Evolutionary conservation across 129 eudicot genomes (phyloP).

Genomic region (Chrysanthemum lavandulifolium): DNA sequence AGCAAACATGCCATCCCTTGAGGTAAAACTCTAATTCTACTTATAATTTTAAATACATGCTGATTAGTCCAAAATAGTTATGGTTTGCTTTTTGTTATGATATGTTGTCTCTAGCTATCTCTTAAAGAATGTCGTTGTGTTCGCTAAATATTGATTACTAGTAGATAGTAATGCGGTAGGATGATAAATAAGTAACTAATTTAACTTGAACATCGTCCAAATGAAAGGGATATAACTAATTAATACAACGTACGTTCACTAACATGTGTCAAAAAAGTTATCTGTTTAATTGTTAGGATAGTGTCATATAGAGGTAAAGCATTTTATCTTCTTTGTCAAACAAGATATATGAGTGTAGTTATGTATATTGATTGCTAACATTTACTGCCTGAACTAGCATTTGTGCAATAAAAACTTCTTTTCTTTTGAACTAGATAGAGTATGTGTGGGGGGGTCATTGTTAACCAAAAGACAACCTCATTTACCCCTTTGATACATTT

Average conservation of each 20-base stretch:
- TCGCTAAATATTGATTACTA: background rate
- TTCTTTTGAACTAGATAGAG: no score
- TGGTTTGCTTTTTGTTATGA: background rate
- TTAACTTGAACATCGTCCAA: background rate
- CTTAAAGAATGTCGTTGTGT: background rate
- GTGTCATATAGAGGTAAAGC: no score
- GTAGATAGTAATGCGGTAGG: background rate
- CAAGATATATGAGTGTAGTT: no score
- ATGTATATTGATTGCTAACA: no score
- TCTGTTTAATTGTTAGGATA: no score
- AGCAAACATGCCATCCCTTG: slow-evolving; percentile 56
- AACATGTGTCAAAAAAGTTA: no score
- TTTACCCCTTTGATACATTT: background rate
- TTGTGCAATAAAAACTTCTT: no score
- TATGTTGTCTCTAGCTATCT: background rate
- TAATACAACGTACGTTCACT: no score
- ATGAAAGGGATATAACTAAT: background rate
- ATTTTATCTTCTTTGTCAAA: no score
- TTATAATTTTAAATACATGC: background rate
- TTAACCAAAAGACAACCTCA: no score
- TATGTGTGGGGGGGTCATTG: no score
- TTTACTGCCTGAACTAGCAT: no score
- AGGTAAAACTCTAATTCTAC: slow-evolving; percentile 48
- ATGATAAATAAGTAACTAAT: background rate
- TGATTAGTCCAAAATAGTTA: background rate